phyloP scores from a whole-genome alignment of 441 rosid genomes.

The Erysimum pusillum region DNA sequence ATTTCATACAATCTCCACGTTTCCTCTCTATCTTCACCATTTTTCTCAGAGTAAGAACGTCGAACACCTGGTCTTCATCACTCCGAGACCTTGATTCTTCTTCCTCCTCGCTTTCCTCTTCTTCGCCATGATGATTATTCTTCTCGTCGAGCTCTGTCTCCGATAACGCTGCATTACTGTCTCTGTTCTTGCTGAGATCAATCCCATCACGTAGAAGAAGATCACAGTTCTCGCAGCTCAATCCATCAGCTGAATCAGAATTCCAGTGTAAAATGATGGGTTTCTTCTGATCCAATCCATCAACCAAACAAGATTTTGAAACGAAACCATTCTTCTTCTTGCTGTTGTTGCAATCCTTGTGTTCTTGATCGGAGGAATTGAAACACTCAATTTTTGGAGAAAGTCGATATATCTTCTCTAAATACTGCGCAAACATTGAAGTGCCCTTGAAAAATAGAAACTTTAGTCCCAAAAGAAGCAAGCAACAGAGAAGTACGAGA shows the following conservation, averaged over 20 bases:
- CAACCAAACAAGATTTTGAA: conserved; percentile 34
- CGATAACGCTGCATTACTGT: not conserved
- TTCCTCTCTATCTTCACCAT: conserved; percentile 69
- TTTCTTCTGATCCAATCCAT: conserved; percentile 43
- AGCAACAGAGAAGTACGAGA: conserved; percentile 52
- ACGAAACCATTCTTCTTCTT: conserved; percentile 29
- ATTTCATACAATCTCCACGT: conserved; percentile 50
- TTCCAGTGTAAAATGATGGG: conserved; percentile 34
- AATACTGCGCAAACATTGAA: conserved; percentile 44
- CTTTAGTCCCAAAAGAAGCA: conserved; percentile 58
- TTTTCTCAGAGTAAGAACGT: conserved; percentile 61
- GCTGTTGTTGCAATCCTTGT: conserved; percentile 30
- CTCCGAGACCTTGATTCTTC: conserved; percentile 31
- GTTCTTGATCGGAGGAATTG: conserved; percentile 38
- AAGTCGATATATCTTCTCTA: conserved; percentile 44
- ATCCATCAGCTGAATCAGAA: conserved; percentile 19
- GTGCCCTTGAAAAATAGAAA: conserved; percentile 49
- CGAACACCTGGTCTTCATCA: conserved; percentile 65
- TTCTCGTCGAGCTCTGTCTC: conserved; percentile 34
- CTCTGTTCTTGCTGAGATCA: conserved; percentile 37
- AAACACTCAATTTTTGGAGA: conserved; percentile 37
- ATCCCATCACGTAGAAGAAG: conserved; percentile 21
- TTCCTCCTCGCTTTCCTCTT: conserved; percentile 42
- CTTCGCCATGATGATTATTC: not conserved
- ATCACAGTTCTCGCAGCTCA: conserved; percentile 31